These are phyloP conservation scores for Mikania micrantha DNA, from an alignment of 129 eudicot genomes.

Conservation along the genomic window DNA sequence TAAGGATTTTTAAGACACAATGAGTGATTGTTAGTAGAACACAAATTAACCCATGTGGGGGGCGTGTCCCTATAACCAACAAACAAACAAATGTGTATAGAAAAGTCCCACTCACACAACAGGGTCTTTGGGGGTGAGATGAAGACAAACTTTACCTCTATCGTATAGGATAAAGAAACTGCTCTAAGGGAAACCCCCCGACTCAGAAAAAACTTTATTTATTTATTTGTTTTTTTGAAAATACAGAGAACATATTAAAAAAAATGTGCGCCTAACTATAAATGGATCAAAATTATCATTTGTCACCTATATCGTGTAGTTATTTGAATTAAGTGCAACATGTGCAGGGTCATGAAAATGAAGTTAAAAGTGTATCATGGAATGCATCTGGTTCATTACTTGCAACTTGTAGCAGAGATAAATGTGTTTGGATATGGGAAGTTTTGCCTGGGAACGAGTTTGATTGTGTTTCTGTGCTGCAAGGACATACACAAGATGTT, in stretches of 20 bases:
- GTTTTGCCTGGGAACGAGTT: slow-evolving; percentile 76
- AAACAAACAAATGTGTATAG: too few species aligned
- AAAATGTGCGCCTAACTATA: background rate
- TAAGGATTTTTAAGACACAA: background rate
- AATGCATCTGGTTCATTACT: slow-evolving; percentile 83
- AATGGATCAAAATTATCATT: background rate
- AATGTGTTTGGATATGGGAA: slow-evolving; percentile 98
- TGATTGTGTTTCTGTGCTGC: slow-evolving; percentile 80
- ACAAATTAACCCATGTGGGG: background rate
- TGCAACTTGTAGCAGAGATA: slow-evolving; percentile 95
- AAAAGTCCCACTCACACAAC: too few species aligned
- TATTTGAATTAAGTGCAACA: background rate
- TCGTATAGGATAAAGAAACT: too few species aligned
- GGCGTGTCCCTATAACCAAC: too few species aligned
- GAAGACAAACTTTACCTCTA: too few species aligned
- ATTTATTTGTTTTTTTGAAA: too few species aligned
- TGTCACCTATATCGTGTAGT: background rate
- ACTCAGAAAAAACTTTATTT: too few species aligned
- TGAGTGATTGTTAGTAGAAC: background rate
- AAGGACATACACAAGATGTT: slow-evolving; percentile 97
- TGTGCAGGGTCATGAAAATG: slow-evolving; percentile 90
- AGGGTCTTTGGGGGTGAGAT: too few species aligned
- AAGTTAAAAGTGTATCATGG: slow-evolving; percentile 97
- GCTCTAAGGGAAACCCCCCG: too few species aligned
- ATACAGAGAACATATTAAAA: too few species aligned